These are phyloP conservation scores for Coemansia sp. DNA, from an alignment of 192 early-diverging fungal genomes.

Conservation along the genomic window DNA sequence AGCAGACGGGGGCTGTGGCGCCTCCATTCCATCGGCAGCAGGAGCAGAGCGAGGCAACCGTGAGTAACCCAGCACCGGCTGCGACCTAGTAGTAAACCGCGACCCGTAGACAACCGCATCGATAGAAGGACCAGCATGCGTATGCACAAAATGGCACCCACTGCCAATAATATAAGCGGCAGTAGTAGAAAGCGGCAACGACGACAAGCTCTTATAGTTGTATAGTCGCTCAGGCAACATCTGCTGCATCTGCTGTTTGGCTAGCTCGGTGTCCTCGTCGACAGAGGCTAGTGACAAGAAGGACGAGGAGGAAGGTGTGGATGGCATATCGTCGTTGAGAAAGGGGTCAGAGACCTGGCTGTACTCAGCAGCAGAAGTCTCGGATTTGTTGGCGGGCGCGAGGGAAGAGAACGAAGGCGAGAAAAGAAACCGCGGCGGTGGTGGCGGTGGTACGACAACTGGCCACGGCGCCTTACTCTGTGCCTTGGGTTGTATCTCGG, in stretches of 20 bases:
- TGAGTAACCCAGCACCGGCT: slow-evolving; percentile 1
- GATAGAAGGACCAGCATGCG: slow-evolving; percentile 41
- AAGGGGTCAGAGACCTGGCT: not conserved
- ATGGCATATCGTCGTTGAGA: not conserved
- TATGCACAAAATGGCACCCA: slow-evolving; percentile 45
- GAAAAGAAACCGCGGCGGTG: slow-evolving; percentile 30
- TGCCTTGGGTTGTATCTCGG: not conserved
- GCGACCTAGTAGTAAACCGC: not conserved
- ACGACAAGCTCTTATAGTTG: slow-evolving; percentile 6
- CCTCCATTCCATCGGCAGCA: slow-evolving; percentile 1
- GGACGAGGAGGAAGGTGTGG: not conserved
- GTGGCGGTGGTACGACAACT: not conserved
- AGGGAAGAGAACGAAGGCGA: slow-evolving; percentile 50
- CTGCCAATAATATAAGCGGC: slow-evolving; percentile 12
- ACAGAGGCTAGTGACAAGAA: slow-evolving; percentile 11
- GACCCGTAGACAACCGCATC: slow-evolving; percentile 21
- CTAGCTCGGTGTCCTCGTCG: not conserved
- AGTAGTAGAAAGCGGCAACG: slow-evolving; percentile 6
- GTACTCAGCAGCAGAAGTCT: slow-evolving; percentile 1
- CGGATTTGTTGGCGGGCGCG: slow-evolving; percentile 10
- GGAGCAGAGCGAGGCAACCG: slow-evolving; percentile 7
- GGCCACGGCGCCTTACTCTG: not conserved
- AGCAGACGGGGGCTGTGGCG: not conserved
- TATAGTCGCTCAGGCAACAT: not conserved
- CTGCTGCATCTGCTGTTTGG: not conserved